Percentiles rank a stretch among this genome's conserved stretches.
phyloP scores from a whole-genome alignment of 2,329 filamentous ascomycete genomes.

The Dactylonectria macrodidyma region DNA sequence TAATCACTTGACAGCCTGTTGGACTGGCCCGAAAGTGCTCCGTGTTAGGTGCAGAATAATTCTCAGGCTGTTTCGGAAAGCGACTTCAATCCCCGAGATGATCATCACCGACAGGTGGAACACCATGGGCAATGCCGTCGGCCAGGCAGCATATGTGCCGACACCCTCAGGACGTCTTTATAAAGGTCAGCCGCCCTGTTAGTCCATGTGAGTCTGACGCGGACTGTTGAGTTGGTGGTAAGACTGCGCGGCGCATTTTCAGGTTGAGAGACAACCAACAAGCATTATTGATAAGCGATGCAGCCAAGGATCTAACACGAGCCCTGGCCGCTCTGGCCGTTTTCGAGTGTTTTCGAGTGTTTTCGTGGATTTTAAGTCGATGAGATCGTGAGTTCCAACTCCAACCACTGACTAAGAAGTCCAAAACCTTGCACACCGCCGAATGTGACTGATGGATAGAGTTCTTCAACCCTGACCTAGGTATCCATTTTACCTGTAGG shows the following conservation, averaged over 20 bases:
- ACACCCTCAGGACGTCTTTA: slow-evolving; percentile 9
- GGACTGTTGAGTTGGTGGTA: slow-evolving; percentile 28
- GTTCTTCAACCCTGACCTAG: slow-evolving; percentile 8
- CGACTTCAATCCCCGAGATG: neutral
- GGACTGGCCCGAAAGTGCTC: slow-evolving; percentile 26
- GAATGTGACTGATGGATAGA: slow-evolving; percentile 10
- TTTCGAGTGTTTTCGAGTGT: slow-evolving; percentile 17
- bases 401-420: slow-evolving; percentile 14
- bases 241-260: slow-evolving; percentile 26
- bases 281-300: slow-evolving; percentile 22
- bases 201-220: slow-evolving; percentile 29
- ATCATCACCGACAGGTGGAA: neutral
- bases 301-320: slow-evolving; percentile 16
- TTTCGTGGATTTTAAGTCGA: slow-evolving; percentile 39
- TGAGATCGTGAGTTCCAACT: slow-evolving; percentile 25
- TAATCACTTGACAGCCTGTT: slow-evolving; percentile 20
- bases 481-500: slow-evolving; percentile 7
- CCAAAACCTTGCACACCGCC: slow-evolving; percentile 14
- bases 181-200: slow-evolving; percentile 14
- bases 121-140: slow-evolving; percentile 1
- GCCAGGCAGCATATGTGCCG: slow-evolving; percentile 6
- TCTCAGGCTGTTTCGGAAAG: slow-evolving; percentile 3
- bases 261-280: slow-evolving; percentile 28
- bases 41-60: neutral
- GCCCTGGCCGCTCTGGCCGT: slow-evolving; percentile 28